Evolutionary conservation across 2,329 filamentous ascomycete species (phyloP), one percentile per base, ranked within the genome.

Genomic region (Fusarium camptoceras): DNA sequence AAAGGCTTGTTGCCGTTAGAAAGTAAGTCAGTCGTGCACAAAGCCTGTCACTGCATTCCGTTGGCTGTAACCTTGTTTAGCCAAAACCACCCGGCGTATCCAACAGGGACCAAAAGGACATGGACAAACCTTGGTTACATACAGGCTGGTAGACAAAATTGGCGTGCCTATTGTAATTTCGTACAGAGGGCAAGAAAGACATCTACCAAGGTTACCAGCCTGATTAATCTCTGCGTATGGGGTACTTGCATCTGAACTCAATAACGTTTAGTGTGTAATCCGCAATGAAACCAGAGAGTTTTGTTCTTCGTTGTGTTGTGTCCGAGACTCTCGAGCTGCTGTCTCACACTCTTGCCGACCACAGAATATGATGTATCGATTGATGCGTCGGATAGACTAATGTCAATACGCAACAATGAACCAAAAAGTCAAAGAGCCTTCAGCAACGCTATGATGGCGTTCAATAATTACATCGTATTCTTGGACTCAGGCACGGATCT

Each of bases 1-100:
- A 64, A 67, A 64, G 53, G 70, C 71, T 65, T 72, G 60, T 66
- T 72, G 54, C 66, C 69, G 67, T 59, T 73, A 42, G 59, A 62
- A 64, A 66, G 60, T 46, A 61, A 58, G 65, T 58, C 41, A 73
- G 61, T 61, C 27, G 64, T 50, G 51, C 53, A 58, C 71, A n/a
- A 58, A 60, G 48, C 47, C 56, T 64, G 54, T 65, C 66, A 61
- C 67, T 68, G 47, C 58, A 67, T 67, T 70, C 63, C 62, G 59
- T 49, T 58, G 59, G 46, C 60, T 59, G 62, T 53, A 62, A 70
- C 53, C 54, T 70, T 70, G 37, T 46, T 55, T 70, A 56, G 49
- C 59, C 60, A 67, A 64, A 59, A 63, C 47, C 67, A 55, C 70
- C 53, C 53, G 57, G 60, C 55, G 66, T 59, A 44, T 53, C 55